Evolutionary conservation across 2,329 filamentous ascomycete species (phyloP).

Genomic region (Cercospora janseana): DNA sequence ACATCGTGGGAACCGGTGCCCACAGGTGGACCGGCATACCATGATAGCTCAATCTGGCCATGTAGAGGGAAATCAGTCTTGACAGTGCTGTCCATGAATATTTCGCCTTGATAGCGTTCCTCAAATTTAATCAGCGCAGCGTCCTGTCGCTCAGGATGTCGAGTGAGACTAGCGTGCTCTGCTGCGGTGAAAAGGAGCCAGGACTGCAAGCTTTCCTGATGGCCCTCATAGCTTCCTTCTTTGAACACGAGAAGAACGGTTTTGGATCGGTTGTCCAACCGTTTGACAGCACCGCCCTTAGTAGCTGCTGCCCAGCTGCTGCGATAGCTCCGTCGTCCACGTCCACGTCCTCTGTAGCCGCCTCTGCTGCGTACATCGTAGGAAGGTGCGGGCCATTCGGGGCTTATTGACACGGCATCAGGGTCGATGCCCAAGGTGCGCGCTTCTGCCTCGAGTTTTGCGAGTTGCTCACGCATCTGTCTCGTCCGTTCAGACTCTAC

Average conservation of each 20-base stretch:
- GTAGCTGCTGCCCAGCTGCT: constrained; percentile 46
- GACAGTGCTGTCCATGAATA: constrained; percentile 32
- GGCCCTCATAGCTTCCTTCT: constrained; percentile 60
- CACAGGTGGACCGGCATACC: constrained; percentile 43
- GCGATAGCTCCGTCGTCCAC: constrained; percentile 45
- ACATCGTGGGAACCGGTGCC: constrained; percentile 2
- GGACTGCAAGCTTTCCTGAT: constrained; percentile 68
- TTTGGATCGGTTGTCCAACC: constrained; percentile 73
- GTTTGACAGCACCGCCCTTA: constrained; percentile 54
- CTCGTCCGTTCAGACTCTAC: constrained; percentile 55
- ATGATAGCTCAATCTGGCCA: constrained; percentile 63
- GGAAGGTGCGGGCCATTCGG: constrained; percentile 25
- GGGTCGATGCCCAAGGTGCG: constrained; percentile 67
- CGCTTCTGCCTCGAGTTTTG: constrained; percentile 71
- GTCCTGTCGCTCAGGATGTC: constrained; percentile 41
- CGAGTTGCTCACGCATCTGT: constrained; percentile 67
- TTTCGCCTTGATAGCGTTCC: constrained; percentile 63
- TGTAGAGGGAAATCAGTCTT: constrained; percentile 56
- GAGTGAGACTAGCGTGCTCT: constrained; percentile 41
- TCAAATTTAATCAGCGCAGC: constrained; percentile 45
- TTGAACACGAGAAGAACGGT: constrained; percentile 58
- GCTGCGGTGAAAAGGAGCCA: constrained; percentile 53
- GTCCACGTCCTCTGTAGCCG: constrained; percentile 40
- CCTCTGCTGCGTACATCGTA: constrained; percentile 26
- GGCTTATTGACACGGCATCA: constrained; percentile 39